A percentile compares a stretch with the other conserved stretches of the same genome.
phyloP scores from a whole-genome alignment of 2,329 filamentous ascomycete genomes.

The Penicillium paneum region DNA sequence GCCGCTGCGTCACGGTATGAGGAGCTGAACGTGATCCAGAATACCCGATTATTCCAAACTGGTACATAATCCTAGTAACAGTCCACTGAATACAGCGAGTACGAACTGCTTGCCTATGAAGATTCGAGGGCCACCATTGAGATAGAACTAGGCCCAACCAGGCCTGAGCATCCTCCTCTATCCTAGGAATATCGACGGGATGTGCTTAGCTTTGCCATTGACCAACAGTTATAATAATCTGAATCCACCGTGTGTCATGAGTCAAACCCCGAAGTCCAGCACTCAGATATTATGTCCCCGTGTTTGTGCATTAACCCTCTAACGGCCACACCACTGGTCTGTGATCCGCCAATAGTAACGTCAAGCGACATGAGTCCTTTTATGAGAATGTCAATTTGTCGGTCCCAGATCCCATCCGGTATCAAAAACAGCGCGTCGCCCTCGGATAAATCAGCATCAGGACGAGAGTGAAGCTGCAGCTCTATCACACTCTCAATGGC shows the following conservation, averaged over 20 bases:
- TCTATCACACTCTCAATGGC: slow-evolving; percentile 15
- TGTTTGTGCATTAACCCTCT: slow-evolving; percentile 12
- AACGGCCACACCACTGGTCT: slow-evolving; percentile 10
- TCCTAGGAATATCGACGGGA: background rate
- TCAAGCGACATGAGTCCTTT: slow-evolving; percentile 24
- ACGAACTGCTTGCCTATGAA: slow-evolving; percentile 39
- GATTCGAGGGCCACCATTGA: slow-evolving; percentile 34
- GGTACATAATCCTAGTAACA: slow-evolving; percentile 34
- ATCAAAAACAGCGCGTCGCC: background rate
- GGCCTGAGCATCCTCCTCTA: slow-evolving; percentile 4
- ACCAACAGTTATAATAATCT: no score
- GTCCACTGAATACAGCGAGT: slow-evolving; percentile 32
- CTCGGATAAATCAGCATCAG: no score
- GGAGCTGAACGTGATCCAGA: background rate
- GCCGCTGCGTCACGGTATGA: background rate
- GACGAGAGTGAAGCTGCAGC: background rate
- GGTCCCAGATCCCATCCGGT: slow-evolving; percentile 8
- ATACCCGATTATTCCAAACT: slow-evolving; percentile 14
- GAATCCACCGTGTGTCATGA: background rate
- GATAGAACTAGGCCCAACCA: slow-evolving; percentile 36
- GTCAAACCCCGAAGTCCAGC: slow-evolving; percentile 17
- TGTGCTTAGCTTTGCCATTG: background rate
- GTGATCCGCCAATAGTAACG: slow-evolving; percentile 24
- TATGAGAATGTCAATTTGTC: slow-evolving; percentile 18
- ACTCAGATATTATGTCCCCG: slow-evolving; percentile 23